Base-by-base conservation (phyloP, 83 land plant species). In the Picea engelmannii region DNA sequence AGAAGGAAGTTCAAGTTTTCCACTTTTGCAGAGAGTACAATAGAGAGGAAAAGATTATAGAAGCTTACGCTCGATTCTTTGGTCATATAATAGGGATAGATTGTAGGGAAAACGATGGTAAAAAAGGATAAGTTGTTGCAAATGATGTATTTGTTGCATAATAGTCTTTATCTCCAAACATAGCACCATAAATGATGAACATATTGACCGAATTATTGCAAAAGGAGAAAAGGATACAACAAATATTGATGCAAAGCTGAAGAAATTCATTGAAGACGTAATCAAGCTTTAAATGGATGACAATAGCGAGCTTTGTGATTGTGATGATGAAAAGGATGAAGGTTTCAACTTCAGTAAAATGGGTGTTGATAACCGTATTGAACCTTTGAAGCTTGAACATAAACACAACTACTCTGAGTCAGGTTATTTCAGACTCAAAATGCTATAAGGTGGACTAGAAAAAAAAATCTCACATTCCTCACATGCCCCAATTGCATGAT, bases 91-190 rank as follows among this genome's bases (percentile, higher is more conserved):
- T 96, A 97, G 79, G 99, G 99, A 63, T 92, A 96, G 66, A 79
- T 97, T 60, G 99, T 96, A 24, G 99, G 94, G 80, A 95, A 95
- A 84, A 97, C 94, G 82, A 84, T 93, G 85, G 97, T 91, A 10
- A 96, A 96, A 78, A 96, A 96, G 78, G 97, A 96, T 90, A 96
- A 96, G 81, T 84, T 94, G 69, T 82, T 96, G 78, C 94, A 94
- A 81, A 96, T 96, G 96, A 96, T 96, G 75, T 88, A 96, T 91
- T 89, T 96, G 99, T 64, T 97, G 94, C 64, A 96, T 93, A 88
- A 96, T 94, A 93, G 99, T 96, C n/a, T 94, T 96, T 82, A 96
- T 97, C 71, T 96, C 99, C 42, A 93, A 93, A 75, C 93, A 92
- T 79, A 94, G 94, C 86, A 96, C 96, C 15, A 93, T 96, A 18